These are phyloP conservation scores for Chaetomium strumarium DNA, from an alignment of 2,329 filamentous ascomycete species.

Conservation along the genomic window DNA sequence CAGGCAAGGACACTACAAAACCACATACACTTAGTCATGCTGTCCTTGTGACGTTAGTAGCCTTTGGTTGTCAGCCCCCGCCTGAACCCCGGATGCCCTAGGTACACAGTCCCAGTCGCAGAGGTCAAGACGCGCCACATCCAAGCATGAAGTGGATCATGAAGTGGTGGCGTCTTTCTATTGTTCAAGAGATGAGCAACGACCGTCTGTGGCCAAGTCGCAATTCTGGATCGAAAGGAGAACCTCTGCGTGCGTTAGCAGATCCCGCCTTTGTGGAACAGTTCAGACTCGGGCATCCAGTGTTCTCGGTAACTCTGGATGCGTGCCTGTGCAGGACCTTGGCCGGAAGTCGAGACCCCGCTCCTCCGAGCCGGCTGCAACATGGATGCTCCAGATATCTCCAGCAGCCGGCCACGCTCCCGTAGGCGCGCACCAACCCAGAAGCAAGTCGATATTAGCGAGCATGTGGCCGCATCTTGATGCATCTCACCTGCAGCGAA, in stretches of 20 bases:
- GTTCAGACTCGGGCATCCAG: neutral
- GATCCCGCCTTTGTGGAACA: neutral
- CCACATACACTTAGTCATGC: too few relatives aligned
- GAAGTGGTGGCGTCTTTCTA: neutral
- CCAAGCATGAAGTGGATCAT: slow-evolving; percentile 2
- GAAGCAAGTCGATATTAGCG: neutral
- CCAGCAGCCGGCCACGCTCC: neutral
- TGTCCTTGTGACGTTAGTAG: too few relatives aligned
- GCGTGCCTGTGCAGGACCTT: neutral
- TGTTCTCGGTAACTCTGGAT: neutral
- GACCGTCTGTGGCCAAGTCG: neutral
- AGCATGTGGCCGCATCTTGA: neutral
- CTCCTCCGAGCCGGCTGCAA: slow-evolving; percentile 5
- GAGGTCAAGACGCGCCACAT: slow-evolving; percentile 8
- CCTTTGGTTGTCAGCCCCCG: neutral
- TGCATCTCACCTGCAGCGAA: neutral
- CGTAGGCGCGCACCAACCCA: neutral
- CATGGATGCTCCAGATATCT: neutral
- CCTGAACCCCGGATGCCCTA: neutral
- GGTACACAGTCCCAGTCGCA: neutral
- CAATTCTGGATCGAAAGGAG: neutral
- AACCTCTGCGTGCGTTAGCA: neutral
- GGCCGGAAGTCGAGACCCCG: neutral
- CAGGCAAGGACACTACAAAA: too few relatives aligned
- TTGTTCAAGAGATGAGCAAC: neutral